Conservation (phyloP, 768 basidiomycete species). For the Tylopilus felleus region DNA sequence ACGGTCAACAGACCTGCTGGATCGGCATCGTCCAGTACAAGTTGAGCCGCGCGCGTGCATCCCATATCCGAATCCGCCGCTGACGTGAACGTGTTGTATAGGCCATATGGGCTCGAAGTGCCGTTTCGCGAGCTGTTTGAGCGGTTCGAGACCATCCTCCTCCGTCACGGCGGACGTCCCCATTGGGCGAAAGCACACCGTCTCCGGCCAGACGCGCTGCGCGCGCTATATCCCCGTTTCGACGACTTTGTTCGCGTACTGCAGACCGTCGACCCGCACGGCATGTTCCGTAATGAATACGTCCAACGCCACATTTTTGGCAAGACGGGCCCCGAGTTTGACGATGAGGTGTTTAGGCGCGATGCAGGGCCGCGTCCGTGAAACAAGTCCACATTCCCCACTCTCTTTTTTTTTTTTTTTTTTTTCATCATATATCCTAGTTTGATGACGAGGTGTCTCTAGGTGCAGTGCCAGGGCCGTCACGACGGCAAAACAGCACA, state of each 20-base stretch:
- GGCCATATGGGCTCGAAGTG: conserved; percentile 81
- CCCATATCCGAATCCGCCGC: background rate
- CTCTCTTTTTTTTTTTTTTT: background rate
- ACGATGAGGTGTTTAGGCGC: conserved; percentile 47
- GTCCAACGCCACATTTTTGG: conserved; percentile 85
- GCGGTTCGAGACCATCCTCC: conserved; percentile 70
- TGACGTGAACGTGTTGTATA: conserved; percentile 26
- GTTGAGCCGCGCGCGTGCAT: conserved; percentile 47
- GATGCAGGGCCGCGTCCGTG: conserved; percentile 10
- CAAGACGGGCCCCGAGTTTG: conserved; percentile 37
- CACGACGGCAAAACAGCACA: background rate
- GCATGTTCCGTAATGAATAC: conserved; percentile 86
- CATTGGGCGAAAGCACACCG: conserved; percentile 96
- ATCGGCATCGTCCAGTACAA: conserved; percentile 98
- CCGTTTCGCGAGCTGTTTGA: conserved; percentile 78
- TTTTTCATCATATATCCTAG: background rate
- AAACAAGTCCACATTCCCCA: background rate
- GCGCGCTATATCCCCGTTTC: conserved; percentile 75
- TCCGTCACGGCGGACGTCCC: conserved; percentile 72
- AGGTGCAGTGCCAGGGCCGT: background rate
- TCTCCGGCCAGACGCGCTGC: conserved; percentile 61
- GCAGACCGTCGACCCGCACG: conserved; percentile 65
- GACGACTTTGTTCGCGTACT: conserved; percentile 71
- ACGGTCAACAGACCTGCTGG: conserved; percentile 79
- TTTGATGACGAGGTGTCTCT: background rate